Percentiles rank a stretch among this genome's conserved stretches.
Evolutionary conservation across 1,284 basidiomycete species (phyloP).

Genomic region (Schizophyllum commune): DNA sequence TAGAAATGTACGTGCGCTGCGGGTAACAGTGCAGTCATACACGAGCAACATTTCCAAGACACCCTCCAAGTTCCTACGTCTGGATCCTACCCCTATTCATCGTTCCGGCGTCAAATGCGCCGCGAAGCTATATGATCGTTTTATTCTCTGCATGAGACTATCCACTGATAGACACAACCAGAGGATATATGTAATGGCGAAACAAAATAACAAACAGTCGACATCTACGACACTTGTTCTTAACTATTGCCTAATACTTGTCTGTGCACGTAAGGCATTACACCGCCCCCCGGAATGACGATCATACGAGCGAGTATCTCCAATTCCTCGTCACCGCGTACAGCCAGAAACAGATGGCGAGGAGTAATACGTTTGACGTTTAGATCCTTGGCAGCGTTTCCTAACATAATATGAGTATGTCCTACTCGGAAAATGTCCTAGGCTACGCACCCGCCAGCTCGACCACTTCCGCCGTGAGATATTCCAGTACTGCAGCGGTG

Average conservation of each 20-base stretch:
- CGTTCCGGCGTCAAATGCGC: too few relatives aligned
- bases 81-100: too few relatives aligned
- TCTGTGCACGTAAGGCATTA: slow-evolving; percentile 96
- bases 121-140: too few relatives aligned
- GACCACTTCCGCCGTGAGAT: slow-evolving; percentile 87
- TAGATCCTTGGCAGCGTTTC: slow-evolving; percentile 95
- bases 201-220: too few relatives aligned
- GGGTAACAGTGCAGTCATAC: too few relatives aligned
- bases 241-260: slow-evolving; percentile 13
- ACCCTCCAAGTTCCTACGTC: too few relatives aligned
- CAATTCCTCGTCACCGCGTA: slow-evolving; percentile 93
- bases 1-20: too few relatives aligned
- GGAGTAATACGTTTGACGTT: slow-evolving; percentile 96
- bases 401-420: slow-evolving; percentile 29
- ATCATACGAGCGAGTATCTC: slow-evolving; percentile 69
- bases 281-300: slow-evolving; percentile 73
- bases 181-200: too few relatives aligned
- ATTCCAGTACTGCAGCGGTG: slow-evolving; percentile 87
- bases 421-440: background rate
- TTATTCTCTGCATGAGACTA: too few relatives aligned
- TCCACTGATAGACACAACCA: too few relatives aligned
- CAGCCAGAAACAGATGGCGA: slow-evolving; percentile 87
- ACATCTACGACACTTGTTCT: too few relatives aligned
- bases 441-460: slow-evolving; percentile 71
- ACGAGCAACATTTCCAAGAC: too few relatives aligned